phyloP scores from a whole-genome alignment of 768 basidiomycete species.

The Lactarius deliciosus region DNA sequence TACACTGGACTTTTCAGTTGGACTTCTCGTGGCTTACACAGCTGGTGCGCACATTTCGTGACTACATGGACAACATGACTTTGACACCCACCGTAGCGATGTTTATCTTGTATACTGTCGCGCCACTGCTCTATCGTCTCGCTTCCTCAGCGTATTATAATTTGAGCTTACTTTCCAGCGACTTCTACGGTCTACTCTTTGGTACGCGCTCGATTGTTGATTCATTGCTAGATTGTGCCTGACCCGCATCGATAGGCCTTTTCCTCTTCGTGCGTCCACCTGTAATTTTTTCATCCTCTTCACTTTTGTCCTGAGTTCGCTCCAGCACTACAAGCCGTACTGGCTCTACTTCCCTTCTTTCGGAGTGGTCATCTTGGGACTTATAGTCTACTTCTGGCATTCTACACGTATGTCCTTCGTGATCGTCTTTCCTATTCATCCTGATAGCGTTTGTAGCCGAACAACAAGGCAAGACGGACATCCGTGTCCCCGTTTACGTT shows the following conservation, averaged over 20 bases:
- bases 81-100: conserved; percentile 48
- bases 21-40: conserved; percentile 53
- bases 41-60: conserved; percentile 33
- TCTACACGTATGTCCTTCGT: conserved; percentile 62
- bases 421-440: neutral
- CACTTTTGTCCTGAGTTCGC: conserved; percentile 4
- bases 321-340: conserved; percentile 75
- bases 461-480: conserved; percentile 65
- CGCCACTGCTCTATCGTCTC: conserved; percentile 82
- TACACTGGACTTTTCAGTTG: conserved; percentile 39
- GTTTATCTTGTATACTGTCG: conserved; percentile 82
- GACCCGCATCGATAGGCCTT: conserved; percentile 36
- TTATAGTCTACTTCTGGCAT: conserved; percentile 85
- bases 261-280: conserved; percentile 50
- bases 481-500: conserved; percentile 60
- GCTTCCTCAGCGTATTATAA: conserved; percentile 87
- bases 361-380: conserved; percentile 63
- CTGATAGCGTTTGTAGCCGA: conserved; percentile 50
- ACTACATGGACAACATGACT: neutral
- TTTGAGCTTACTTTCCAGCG: conserved; percentile 79
- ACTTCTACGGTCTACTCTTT: conserved; percentile 85
- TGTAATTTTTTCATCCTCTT: neutral
- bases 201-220: conserved; percentile 36
- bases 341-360: conserved; percentile 90
- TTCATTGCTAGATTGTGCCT: conserved; percentile 15